phyloP scores from a whole-genome alignment of 805 yeast species.

The Wickerhamiella dianesei region DNA sequence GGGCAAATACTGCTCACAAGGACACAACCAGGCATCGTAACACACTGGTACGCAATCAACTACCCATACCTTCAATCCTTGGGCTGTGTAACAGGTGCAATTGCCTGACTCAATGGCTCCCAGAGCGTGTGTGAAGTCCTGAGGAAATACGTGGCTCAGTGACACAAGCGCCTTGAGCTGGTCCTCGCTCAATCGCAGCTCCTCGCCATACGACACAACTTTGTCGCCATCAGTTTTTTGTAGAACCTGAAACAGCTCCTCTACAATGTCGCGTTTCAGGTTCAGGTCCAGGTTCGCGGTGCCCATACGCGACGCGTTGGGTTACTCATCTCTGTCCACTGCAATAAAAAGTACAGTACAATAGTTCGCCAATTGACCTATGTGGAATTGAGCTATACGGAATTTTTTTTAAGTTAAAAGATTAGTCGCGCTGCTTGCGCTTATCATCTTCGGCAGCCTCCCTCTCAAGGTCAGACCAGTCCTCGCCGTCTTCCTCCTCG shows the following conservation, averaged over 20 bases:
- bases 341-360: too few relatives aligned
- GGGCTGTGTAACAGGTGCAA: constrained; percentile 2
- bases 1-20: constrained; percentile 8
- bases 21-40: constrained; percentile 14
- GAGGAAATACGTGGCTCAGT: constrained; percentile 15
- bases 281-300: background rate
- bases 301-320: background rate
- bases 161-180: constrained; percentile 12
- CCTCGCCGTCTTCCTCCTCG: constrained; percentile 25
- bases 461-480: constrained; percentile 50
- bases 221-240: background rate
- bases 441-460: constrained; percentile 32
- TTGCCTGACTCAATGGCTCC: constrained; percentile 12
- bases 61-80: background rate
- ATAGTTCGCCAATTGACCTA: too few relatives aligned
- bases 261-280: too few relatives aligned
- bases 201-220: constrained; percentile 5
- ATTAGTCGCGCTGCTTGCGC: constrained; percentile 8
- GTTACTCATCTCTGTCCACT: background rate
- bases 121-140: constrained; percentile 14
- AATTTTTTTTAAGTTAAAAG: background rate
- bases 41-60: constrained; percentile 7
- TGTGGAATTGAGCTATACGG: too few relatives aligned
- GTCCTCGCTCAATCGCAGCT: constrained; percentile 5
- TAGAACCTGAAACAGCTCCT: constrained; percentile 9